Base-by-base conservation (phyloP, 805 yeast genomes). In the Debaryomyces maramus region DNA sequence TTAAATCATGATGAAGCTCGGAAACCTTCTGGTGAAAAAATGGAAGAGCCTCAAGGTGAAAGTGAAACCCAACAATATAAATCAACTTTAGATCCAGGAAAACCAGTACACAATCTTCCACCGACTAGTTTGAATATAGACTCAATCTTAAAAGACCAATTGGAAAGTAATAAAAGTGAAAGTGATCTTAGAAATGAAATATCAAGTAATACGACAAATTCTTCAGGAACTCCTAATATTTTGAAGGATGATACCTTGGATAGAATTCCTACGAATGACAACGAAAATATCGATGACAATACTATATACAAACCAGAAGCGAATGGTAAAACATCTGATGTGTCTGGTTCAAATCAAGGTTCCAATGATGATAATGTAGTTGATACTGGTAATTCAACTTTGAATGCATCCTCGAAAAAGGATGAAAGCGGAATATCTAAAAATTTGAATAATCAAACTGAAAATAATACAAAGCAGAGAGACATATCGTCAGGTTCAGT, bases 51-150 rank as follows among this genome's bases (percentile, higher is more conserved):
- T 6, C 13, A 3, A 5, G 13, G 28, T 5, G 28, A 10, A n/a
- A 15, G 13, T n/a, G 28, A 13, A 13, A 6, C 28, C 6, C 28
- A 4, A 8, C 34, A 33, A 24, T 57, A 45, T 36, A 52, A 63
- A 37, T 58, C 66, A 27, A 70, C 75, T 2, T 58, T 75, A 58
- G 80, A 75, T 49, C 80, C 80, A 3, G 75, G 73, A 0, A 69
- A 61, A 43, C 64, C 65, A 7, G 36, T 45, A 7, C 21, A 38
- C 11, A 27, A 15, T 38, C 55, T 68, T 3, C 44, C 67, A 19
- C 71, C 47, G 14, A 31, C 43, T 28, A 19, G 24, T 15, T 14
- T 45, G 11, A 56, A 55, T 33, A 36, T 55, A 17, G 55, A 54
- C 14, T 38, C 45, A 14, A 34, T 51, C n/a, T 45, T 60, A 21